Evolutionary conservation across 805 yeast species (phyloP).

Genomic region (Yarrowia divulgata): DNA sequence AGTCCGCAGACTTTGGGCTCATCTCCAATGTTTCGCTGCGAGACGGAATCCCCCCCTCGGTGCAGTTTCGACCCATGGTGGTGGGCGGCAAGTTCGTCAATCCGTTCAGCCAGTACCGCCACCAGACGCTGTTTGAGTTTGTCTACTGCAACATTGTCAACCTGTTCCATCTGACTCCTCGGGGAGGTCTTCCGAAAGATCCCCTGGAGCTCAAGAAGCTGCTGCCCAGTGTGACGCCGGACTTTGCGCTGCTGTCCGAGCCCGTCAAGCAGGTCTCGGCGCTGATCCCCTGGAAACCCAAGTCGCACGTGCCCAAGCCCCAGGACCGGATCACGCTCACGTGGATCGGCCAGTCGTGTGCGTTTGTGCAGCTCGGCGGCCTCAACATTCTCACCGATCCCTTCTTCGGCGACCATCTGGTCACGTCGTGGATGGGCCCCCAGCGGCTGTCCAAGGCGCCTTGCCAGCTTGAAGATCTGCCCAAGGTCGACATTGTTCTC

Average conservation of each 20-base stretch:
- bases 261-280: conserved; percentile 41
- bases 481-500: conserved; percentile 71
- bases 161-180: conserved; percentile 63
- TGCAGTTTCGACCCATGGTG: conserved; percentile 56
- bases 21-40: conserved; percentile 29
- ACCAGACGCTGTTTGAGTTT: conserved; percentile 89
- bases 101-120: conserved; percentile 88
- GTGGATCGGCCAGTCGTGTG: conserved; percentile 95
- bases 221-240: conserved; percentile 69
- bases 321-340: conserved; percentile 65
- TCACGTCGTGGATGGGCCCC: conserved; percentile 76
- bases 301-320: conserved; percentile 41
- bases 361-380: conserved; percentile 72
- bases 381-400: conserved; percentile 89
- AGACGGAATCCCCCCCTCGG: conserved; percentile 43
- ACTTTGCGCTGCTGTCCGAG: conserved; percentile 55
- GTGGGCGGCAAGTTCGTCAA: conserved; percentile 84
- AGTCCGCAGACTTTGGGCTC: conserved; percentile 23
- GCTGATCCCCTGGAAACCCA: conserved; percentile 46
- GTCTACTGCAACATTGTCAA: conserved; percentile 74
- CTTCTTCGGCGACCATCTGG: conserved; percentile 68
- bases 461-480: conserved; percentile 65
- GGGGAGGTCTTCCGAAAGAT: conserved; percentile 66
- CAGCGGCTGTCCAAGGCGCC: conserved; percentile 84
- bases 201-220: conserved; percentile 58